Percentiles rank a stretch among this genome's conserved stretches.
Evolutionary conservation across 805 yeast species (phyloP).

Genomic region (Saccharomycopsis sp.): DNA sequence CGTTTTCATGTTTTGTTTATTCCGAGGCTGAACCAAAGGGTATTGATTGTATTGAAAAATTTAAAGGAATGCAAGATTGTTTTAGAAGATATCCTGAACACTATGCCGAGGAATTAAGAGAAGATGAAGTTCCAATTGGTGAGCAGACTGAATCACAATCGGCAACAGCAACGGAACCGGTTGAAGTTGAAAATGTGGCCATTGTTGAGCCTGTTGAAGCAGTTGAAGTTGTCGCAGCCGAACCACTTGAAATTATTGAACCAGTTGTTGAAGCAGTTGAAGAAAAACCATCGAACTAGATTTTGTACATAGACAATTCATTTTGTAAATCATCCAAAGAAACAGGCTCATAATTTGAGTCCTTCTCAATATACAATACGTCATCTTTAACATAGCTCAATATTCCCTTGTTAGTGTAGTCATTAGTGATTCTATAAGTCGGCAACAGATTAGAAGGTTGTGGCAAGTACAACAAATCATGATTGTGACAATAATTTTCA

Average conservation of each 20-base stretch:
- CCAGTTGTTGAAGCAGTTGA: background rate
- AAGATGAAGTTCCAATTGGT: slow-evolving; percentile 50
- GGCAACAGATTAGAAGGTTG: too few species aligned
- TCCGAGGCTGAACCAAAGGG: slow-evolving; percentile 96
- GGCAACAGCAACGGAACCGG: background rate
- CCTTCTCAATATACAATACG: slow-evolving; percentile 44
- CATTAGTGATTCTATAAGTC: too few species aligned
- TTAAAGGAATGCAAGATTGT: slow-evolving; percentile 88
- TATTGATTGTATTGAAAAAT: slow-evolving; percentile 86
- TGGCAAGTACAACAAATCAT: slow-evolving; percentile 39
- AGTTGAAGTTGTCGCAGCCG: slow-evolving; percentile 11
- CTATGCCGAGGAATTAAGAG: slow-evolving; percentile 85
- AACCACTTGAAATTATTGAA: background rate
- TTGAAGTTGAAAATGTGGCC: slow-evolving; percentile 18
- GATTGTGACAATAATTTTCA: slow-evolving; percentile 47
- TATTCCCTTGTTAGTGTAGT: too few species aligned
- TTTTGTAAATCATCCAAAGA: slow-evolving; percentile 27
- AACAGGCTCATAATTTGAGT: slow-evolving; percentile 37
- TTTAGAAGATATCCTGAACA: slow-evolving; percentile 90
- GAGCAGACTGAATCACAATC: slow-evolving; percentile 22
- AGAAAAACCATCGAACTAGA: background rate
- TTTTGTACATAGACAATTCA: background rate
- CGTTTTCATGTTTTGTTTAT: slow-evolving; percentile 91
- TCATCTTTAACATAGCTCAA: slow-evolving; percentile 54
- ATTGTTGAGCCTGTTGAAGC: slow-evolving; percentile 21